Conservation (phyloP, 2,329 filamentous ascomycete species). For the Aureobasidium sp. region DNA sequence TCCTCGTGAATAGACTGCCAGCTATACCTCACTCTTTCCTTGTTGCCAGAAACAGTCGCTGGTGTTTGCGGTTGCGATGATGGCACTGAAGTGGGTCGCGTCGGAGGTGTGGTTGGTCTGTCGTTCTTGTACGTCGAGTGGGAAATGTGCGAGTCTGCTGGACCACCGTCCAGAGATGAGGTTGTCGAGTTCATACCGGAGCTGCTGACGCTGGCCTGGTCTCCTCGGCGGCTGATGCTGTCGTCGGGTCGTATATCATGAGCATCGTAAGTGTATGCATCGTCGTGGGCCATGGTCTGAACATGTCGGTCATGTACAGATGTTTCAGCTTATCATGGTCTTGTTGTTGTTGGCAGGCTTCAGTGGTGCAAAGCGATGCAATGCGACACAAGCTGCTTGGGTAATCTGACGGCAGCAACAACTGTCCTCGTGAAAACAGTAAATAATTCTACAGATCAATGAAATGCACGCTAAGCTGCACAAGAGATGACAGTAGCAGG, state of each 20-base stretch:
- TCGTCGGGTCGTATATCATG: slow-evolving; percentile 17
- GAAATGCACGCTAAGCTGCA: neutral
- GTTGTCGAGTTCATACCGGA: neutral
- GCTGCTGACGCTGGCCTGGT: slow-evolving; percentile 8
- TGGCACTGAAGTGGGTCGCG: slow-evolving; percentile 13
- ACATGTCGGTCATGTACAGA: slow-evolving; percentile 1
- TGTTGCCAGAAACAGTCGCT: slow-evolving; percentile 20
- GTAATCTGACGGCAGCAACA: neutral
- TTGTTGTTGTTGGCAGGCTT: neutral
- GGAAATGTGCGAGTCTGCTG: slow-evolving; percentile 5
- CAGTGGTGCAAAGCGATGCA: neutral
- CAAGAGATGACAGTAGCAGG: neutral
- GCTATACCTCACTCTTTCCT: slow-evolving; percentile 30
- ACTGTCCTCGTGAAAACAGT: too few species aligned
- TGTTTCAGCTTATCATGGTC: slow-evolving; percentile 4
- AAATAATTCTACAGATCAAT: neutral
- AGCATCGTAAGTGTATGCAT: slow-evolving; percentile 13
- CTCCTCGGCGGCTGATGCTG: slow-evolving; percentile 16
- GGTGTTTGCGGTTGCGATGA: slow-evolving; percentile 16
- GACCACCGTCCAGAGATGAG: neutral
- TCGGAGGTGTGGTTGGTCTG: slow-evolving; percentile 14
- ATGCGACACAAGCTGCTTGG: neutral
- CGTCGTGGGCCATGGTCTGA: slow-evolving; percentile 5
- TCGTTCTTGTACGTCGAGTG: slow-evolving; percentile 2
- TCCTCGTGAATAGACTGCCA: slow-evolving; percentile 32